Conservation (phyloP, 2,329 filamentous ascomycete species). For the Colletotrichum spinosum region DNA sequence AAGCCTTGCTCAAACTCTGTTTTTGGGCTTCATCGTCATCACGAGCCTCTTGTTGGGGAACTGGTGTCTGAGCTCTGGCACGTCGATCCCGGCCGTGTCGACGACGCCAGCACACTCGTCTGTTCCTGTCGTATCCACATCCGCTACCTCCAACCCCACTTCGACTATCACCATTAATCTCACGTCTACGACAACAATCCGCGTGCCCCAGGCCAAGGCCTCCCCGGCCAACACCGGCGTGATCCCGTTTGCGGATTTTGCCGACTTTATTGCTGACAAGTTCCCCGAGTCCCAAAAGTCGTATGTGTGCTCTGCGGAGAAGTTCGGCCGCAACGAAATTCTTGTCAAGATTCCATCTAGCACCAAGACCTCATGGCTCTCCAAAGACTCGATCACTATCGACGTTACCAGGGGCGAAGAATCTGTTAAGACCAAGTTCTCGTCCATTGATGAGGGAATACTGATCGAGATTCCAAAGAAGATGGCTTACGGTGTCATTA, state of each 20-base stretch:
- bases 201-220: constrained; percentile 42
- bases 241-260: constrained; percentile 54
- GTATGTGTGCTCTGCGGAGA: constrained; percentile 58
- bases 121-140: constrained; percentile 1
- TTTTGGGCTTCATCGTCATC: constrained; percentile 15
- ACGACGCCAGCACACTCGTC: constrained; percentile 4
- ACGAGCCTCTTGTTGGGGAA: constrained; percentile 18
- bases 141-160: constrained; percentile 33
- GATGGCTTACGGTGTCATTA: constrained; percentile 69
- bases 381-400: constrained; percentile 67
- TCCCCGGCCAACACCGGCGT: constrained; percentile 43
- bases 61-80: constrained; percentile 12
- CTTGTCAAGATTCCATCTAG: constrained; percentile 64
- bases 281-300: constrained; percentile 45
- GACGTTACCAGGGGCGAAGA: constrained; percentile 62
- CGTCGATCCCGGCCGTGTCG: constrained; percentile 10
- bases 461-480: constrained; percentile 62
- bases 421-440: constrained; percentile 61
- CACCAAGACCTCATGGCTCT: constrained; percentile 66
- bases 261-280: constrained; percentile 55
- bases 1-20: constrained; percentile 11
- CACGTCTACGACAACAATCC: constrained; percentile 51
- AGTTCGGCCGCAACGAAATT: constrained; percentile 61
- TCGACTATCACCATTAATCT: constrained; percentile 51
- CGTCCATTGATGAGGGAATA: constrained; percentile 62